A percentile compares a stretch with the other conserved stretches of the same genome.
Conservation (phyloP, 208 protist species). For the Leishmania tarentolae region DNA sequence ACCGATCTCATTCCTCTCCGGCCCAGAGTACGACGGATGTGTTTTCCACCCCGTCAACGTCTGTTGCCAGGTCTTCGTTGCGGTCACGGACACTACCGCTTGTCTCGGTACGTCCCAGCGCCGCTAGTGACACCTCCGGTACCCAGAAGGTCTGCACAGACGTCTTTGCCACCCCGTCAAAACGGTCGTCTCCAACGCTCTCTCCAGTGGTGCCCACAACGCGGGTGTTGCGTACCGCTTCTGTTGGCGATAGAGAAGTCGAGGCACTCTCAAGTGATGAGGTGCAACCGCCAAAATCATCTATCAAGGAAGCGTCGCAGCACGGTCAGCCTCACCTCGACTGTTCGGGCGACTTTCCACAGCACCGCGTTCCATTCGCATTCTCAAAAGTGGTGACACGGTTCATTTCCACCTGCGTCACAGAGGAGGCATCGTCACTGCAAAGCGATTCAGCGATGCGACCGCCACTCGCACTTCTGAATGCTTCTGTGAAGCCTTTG, state of each 20-base stretch:
- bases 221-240: neutral
- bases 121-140: neutral
- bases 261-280: neutral
- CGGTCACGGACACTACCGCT: neutral
- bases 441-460: neutral
- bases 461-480: neutral
- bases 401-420: neutral
- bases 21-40: neutral
- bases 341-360: neutral
- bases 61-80: neutral
- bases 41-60: neutral
- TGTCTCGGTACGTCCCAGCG: neutral
- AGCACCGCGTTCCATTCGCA: neutral
- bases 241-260: neutral
- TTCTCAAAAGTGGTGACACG: neutral
- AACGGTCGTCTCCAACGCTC: neutral
- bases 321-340: neutral
- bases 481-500: neutral
- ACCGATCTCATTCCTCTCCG: neutral
- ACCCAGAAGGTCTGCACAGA: neutral
- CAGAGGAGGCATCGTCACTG: neutral
- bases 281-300: neutral
- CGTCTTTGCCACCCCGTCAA: neutral
- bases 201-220: neutral
- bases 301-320: neutral